Evolutionary conservation across 2,329 filamentous ascomycete species (phyloP).

Genomic region (Aspergillus ibericus): DNA sequence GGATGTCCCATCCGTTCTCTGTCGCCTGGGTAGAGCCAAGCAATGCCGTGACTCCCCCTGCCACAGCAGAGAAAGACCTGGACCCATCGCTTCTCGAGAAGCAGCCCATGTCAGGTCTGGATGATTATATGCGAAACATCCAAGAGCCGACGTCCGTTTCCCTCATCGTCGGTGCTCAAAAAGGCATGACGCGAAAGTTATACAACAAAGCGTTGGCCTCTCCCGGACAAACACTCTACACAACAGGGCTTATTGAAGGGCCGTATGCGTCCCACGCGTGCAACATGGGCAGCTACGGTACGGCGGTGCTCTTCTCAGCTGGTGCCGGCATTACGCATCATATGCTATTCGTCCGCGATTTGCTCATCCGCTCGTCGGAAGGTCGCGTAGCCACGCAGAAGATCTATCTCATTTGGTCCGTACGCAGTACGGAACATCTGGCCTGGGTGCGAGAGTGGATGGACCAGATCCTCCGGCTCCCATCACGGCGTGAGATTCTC

Average conservation of each 20-base stretch:
- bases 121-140: constrained; percentile 23
- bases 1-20: constrained; percentile 53
- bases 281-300: constrained; percentile 61
- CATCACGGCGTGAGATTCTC: constrained; percentile 58
- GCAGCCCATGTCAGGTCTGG: constrained; percentile 26
- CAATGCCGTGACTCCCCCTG: constrained; percentile 24
- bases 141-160: constrained; percentile 47
- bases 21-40: constrained; percentile 47
- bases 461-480: constrained; percentile 63
- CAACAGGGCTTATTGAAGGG: constrained; percentile 61
- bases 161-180: constrained; percentile 60
- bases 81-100: constrained; percentile 35
- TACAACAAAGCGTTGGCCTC: constrained; percentile 56
- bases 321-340: constrained; percentile 68
- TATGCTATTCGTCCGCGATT: constrained; percentile 60
- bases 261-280: constrained; percentile 62
- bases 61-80: constrained; percentile 20
- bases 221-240: constrained; percentile 52
- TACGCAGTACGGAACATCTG: constrained; percentile 60
- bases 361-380: constrained; percentile 54
- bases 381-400: constrained; percentile 58
- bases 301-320: constrained; percentile 64
- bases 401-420: constrained; percentile 63
- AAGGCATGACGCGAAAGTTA: constrained; percentile 63
- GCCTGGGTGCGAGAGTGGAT: constrained; percentile 67